These are phyloP conservation scores for Canariomyces notabilis DNA, from an alignment of 2,329 filamentous ascomycete genomes.

Conservation along the genomic window DNA sequence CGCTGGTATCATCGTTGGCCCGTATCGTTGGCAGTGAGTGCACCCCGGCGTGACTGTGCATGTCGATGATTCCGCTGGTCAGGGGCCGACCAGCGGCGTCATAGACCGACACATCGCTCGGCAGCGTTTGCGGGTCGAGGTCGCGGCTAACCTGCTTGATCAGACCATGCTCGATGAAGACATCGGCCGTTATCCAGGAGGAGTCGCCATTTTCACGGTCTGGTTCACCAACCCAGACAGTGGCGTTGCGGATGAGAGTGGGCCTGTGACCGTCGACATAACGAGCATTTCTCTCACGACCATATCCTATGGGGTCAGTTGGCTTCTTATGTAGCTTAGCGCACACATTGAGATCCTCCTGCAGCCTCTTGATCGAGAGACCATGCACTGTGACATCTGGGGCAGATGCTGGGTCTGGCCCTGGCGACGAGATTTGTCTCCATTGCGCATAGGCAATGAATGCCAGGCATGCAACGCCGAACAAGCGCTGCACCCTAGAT, in stretches of 20 bases:
- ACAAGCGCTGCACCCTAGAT: constrained; percentile 39
- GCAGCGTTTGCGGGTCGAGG: constrained; percentile 39
- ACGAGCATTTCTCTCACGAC: constrained; percentile 55
- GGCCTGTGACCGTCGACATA: constrained; percentile 53
- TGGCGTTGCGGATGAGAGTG: constrained; percentile 60
- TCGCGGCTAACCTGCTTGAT: constrained; percentile 47
- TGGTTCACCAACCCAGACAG: constrained; percentile 61
- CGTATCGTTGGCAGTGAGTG: constrained; percentile 49
- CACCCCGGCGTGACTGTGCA: constrained; percentile 63
- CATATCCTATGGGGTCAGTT: constrained; percentile 36
- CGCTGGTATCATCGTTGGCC: constrained; percentile 57
- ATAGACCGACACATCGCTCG: constrained; percentile 45
- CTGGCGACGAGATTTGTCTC: constrained; percentile 29
- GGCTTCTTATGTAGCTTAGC: not conserved
- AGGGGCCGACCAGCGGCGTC: constrained; percentile 56
- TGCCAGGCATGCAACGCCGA: constrained; percentile 41
- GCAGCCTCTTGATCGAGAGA: not conserved
- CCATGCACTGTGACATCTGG: constrained; percentile 37
- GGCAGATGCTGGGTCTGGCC: constrained; percentile 26
- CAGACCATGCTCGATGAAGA: constrained; percentile 55
- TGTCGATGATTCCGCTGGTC: constrained; percentile 65
- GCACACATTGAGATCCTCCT: not conserved
- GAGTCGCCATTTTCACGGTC: constrained; percentile 52
- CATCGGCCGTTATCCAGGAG: constrained; percentile 53
- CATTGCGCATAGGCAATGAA: constrained; percentile 43